Evolutionary conservation across 2,329 filamentous ascomycete genomes (phyloP).

Genomic region (Nannizzia gypsea): DNA sequence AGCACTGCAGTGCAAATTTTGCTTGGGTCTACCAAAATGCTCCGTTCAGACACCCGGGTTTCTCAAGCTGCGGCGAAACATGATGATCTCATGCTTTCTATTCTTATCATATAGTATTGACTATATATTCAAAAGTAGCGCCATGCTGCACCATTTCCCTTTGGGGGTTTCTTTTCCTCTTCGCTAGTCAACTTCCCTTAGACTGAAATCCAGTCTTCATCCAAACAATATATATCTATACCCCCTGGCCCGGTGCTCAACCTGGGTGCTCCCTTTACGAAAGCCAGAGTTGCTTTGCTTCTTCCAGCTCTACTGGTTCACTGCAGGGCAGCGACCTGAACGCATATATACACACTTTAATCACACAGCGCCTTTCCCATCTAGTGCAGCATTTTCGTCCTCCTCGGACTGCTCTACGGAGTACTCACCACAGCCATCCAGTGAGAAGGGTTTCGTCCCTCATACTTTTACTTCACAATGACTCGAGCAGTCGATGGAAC

Average conservation of each 20-base stretch:
- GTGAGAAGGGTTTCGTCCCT: too few species aligned
- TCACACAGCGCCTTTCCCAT: not conserved
- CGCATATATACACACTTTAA: not conserved
- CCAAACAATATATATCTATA: not conserved
- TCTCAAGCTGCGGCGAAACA: not conserved
- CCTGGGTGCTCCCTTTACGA: not conserved
- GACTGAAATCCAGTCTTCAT: not conserved
- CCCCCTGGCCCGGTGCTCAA: not conserved
- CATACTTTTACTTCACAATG: not conserved
- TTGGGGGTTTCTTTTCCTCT: not conserved
- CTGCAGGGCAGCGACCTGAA: not conserved
- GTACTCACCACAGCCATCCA: not conserved
- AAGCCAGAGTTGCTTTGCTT: not conserved
- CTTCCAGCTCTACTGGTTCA: not conserved
- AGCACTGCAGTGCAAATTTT: not conserved
- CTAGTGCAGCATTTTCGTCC: not conserved
- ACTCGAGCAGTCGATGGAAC: not conserved
- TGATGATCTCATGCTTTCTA: not conserved
- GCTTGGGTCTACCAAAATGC: slow-evolving; percentile 2
- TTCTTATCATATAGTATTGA: not conserved
- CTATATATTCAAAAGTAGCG: not conserved
- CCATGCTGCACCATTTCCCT: not conserved
- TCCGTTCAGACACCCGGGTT: slow-evolving; percentile 1
- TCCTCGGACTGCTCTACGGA: not conserved
- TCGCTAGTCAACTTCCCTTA: not conserved